Conservation (phyloP, 768 basidiomycete species). For the Coprinopsis sp. region DNA sequence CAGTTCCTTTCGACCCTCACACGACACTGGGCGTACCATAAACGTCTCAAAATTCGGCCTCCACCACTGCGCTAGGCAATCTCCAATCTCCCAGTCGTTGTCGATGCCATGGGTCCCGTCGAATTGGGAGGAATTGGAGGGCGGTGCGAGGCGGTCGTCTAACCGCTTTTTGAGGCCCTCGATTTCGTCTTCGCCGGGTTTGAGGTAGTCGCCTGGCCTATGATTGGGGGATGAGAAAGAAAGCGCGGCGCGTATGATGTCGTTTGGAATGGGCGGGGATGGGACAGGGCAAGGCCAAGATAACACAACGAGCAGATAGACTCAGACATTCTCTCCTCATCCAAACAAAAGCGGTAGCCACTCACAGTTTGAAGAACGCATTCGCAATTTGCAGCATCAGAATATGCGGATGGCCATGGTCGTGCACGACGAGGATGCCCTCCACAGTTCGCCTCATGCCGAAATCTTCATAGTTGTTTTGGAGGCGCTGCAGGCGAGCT, state of each 20-base stretch:
- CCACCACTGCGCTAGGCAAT: constrained; percentile 98
- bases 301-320: constrained; percentile 1
- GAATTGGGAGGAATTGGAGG: constrained; percentile 63
- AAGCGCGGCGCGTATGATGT: too few species aligned
- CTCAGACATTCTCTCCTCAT: background rate
- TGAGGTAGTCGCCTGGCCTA: constrained; percentile 97
- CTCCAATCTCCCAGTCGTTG: constrained; percentile 94
- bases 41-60: constrained; percentile 98
- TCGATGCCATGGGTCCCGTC: constrained; percentile 71
- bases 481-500: constrained; percentile 87
- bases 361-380: constrained; percentile 97
- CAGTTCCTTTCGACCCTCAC: background rate
- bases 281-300: constrained; percentile 6
- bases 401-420: constrained; percentile 96
- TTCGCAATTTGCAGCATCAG: constrained; percentile 98
- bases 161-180: constrained; percentile 86
- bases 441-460: constrained; percentile 97
- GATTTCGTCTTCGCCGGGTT: constrained; percentile 91
- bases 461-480: constrained; percentile 95
- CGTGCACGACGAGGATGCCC: constrained; percentile 85
- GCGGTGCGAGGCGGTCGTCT: constrained; percentile 85
- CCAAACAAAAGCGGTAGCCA: constrained; percentile 12
- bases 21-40: constrained; percentile 62
- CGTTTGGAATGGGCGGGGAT: background rate
- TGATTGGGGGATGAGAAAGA: too few species aligned